phyloP scores from a whole-genome alignment of 2,329 filamentous ascomycete species.

The Colletotrichum sp. region DNA sequence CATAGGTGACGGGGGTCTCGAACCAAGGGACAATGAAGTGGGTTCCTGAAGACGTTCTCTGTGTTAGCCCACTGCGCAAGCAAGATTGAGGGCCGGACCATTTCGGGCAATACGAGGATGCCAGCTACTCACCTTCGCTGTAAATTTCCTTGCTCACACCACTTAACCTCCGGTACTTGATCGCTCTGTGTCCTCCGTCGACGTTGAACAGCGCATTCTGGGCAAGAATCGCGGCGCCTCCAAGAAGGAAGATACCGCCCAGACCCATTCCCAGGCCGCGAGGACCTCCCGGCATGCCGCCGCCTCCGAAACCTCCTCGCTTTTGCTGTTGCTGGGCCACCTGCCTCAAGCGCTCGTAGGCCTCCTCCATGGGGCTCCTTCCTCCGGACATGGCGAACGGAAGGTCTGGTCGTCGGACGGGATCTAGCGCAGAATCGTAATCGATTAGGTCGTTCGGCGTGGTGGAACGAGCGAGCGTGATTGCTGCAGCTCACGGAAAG shows the following conservation, averaged over 20 bases:
- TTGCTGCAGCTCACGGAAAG: conserved; percentile 2
- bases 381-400: conserved; percentile 20
- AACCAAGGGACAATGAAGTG: conserved; percentile 96
- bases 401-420: background rate
- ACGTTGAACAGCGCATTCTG: conserved; percentile 77
- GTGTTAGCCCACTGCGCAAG: background rate
- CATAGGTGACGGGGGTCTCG: conserved; percentile 95
- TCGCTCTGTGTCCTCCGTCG: conserved; percentile 97
- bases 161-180: conserved; percentile 93
- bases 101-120: background rate
- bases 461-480: background rate
- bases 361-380: conserved; percentile 51
- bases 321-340: conserved; percentile 47
- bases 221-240: conserved; percentile 56
- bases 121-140: conserved; percentile 72
- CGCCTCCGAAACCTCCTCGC: conserved; percentile 45
- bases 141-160: conserved; percentile 98
- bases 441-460: background rate
- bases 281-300: conserved; percentile 40
- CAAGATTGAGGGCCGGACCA: background rate
- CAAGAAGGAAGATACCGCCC: conserved; percentile 47
- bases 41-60: conserved; percentile 64
- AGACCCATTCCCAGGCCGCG: conserved; percentile 44
- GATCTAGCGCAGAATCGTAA: background rate
- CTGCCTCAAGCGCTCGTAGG: conserved; percentile 55